A percentile compares a stretch with the other conserved stretches of the same genome.
Evolutionary conservation across 2,329 filamentous ascomycete genomes (phyloP).

Genomic region (Orbilia blumenaviensis): DNA sequence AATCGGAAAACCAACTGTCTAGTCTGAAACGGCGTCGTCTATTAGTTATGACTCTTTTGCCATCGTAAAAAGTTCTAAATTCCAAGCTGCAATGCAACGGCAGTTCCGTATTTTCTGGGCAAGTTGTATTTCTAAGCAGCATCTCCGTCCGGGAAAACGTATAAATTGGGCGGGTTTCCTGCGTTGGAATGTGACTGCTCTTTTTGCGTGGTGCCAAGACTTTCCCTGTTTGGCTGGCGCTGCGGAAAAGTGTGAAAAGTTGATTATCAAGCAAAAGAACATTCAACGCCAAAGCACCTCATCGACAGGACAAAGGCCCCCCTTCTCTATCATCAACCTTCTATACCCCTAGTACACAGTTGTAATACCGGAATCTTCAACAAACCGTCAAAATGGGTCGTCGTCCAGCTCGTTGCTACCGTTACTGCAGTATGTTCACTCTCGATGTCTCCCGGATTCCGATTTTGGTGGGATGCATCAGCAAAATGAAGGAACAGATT

Average conservation of each 20-base stretch:
- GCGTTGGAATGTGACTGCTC: constrained; percentile 51
- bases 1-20: constrained; percentile 31
- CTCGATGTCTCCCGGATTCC: constrained; percentile 2
- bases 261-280: constrained; percentile 54
- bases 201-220: constrained; percentile 51
- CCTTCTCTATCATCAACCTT: constrained; percentile 36
- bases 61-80: neutral
- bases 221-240: neutral
- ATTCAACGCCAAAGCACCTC: constrained; percentile 30
- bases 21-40: constrained; percentile 34
- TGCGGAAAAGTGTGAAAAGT: constrained; percentile 32
- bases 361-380: constrained; percentile 63
- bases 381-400: constrained; percentile 93
- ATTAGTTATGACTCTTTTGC: constrained; percentile 34
- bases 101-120: constrained; percentile 29
- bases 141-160: neutral
- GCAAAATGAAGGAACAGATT: constrained; percentile 20
- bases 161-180: constrained; percentile 31
- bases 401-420: constrained; percentile 99
- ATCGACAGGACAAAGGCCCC: constrained; percentile 43
- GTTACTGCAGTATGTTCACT: constrained; percentile 90
- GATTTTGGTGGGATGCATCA: neutral
- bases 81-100: constrained; percentile 26
- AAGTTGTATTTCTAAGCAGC: constrained; percentile 52
- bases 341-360: constrained; percentile 54